Evolutionary conservation across 768 basidiomycete species (phyloP).

Genomic region (Arthromyces matolae): DNA sequence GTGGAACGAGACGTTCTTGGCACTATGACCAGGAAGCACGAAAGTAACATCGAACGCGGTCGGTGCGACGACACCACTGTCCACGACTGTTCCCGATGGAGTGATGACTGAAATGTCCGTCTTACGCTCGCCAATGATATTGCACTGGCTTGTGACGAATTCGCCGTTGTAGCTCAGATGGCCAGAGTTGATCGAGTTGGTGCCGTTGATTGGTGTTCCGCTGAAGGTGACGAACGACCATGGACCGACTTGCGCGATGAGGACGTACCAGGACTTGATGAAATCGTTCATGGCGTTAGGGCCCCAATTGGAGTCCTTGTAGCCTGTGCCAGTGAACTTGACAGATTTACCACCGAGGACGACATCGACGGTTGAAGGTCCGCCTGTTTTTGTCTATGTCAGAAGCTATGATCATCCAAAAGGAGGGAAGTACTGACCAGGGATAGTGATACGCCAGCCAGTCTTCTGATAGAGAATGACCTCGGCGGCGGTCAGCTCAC

Average conservation of each 20-base stretch:
- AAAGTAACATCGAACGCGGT: conserved; percentile 14
- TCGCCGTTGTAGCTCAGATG: conserved; percentile 13
- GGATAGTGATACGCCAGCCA: conserved; percentile 15
- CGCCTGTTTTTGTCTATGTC: too few relatives aligned
- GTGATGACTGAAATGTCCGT: conserved; percentile 13
- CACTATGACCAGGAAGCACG: conserved; percentile 3
- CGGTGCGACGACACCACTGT: conserved; percentile 10
- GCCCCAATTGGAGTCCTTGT: conserved; percentile 17
- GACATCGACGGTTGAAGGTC: conserved; percentile 9
- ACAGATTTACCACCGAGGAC: conserved; percentile 10
- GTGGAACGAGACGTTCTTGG: conserved; percentile 12
- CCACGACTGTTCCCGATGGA: conserved; percentile 7
- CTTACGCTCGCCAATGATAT: conserved; percentile 13
- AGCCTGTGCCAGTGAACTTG: conserved; percentile 10
- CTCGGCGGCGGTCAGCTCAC: conserved; percentile 9
- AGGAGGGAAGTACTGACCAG: too few relatives aligned
- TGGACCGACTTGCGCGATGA: conserved; percentile 16
- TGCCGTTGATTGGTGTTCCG: conserved; percentile 10
- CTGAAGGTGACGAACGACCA: conserved; percentile 16
- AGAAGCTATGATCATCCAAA: too few relatives aligned
- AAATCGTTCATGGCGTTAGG: conserved; percentile 16
- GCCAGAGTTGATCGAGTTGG: conserved; percentile 13
- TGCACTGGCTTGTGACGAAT: conserved; percentile 14
- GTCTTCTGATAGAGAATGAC: conserved; percentile 11
- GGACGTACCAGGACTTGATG: conserved; percentile 14